Evolutionary conservation across 2,329 filamentous ascomycete genomes (phyloP), one percentile per base, ranked within the genome.

Genomic region (Teratosphaeria viscida): DNA sequence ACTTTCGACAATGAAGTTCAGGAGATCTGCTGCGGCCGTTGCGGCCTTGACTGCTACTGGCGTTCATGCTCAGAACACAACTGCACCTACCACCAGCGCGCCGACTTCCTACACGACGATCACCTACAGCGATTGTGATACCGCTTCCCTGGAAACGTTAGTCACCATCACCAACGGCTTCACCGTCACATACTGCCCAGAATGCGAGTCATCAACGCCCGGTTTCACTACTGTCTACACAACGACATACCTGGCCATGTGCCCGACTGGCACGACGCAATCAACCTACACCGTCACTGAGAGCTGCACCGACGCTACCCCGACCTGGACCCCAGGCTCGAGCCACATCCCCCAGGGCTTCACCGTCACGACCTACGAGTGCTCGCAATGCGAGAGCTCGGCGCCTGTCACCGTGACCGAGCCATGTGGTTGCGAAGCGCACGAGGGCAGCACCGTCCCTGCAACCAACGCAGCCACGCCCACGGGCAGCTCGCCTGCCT

Each of bases 221-320:
- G 66, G 67, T 53, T 67, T 70, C 65, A 71, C 68, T 32, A 73
- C 72, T 35, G 62, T 70, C 59, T 74, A 73, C 70, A 73, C 71
- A 10, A 74, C 72, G 6, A 66, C 64, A 27, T 73, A 71, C 63
- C 54, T 62, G 54, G 70, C 70, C 12, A 60, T 73, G 5, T 73
- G 72, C 68, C 67, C 69, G 14, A 73, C 71, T 19, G 71, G 69
- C 54, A 62, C 66, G 19, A 67, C 67, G 3, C 67, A 69, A 39
- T 64, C 63, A 43, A 72, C 68, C 19, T 72, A 73, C 66, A 74
- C 71, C 23, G 66, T 74, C 58, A 74, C 72, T 37, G 72, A 74
- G 57, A 69, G 64, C 59, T 74, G 72, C 63, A 64, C 65, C 16
- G 70, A 69, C 37, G 57, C 67, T 10, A 70, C 66, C 47, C 71